These are phyloP conservation scores for Penicillium sp. DNA, from an alignment of 2,329 filamentous ascomycete genomes.

Conservation along the genomic window DNA sequence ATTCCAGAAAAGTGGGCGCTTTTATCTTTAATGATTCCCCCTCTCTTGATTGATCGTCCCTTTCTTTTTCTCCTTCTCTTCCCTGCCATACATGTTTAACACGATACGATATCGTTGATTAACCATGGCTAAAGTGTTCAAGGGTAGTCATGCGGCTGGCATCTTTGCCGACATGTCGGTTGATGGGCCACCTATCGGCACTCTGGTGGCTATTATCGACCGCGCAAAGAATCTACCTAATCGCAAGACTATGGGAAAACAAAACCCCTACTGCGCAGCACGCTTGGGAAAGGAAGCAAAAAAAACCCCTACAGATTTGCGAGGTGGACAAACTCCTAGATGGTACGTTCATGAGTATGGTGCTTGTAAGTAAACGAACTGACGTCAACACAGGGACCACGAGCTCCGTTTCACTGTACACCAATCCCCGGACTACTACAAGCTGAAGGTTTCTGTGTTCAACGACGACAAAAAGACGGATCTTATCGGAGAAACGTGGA, in stretches of 20 bases:
- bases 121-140: conserved; percentile 51
- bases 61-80: background rate
- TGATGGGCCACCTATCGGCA: conserved; percentile 91
- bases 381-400: conserved; percentile 71
- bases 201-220: conserved; percentile 87
- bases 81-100: background rate
- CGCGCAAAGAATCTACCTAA: conserved; percentile 97
- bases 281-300: conserved; percentile 94
- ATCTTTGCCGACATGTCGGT: conserved; percentile 94
- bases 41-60: conserved; percentile 3
- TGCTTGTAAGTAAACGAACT: background rate
- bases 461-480: conserved; percentile 99
- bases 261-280: conserved; percentile 95
- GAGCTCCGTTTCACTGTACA: conserved; percentile 95
- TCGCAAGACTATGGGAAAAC: conserved; percentile 95
- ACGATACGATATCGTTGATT: background rate
- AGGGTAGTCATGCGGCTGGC: conserved; percentile 77
- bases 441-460: conserved; percentile 92
- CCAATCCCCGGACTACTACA: conserved; percentile 94
- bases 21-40: conserved; percentile 11
- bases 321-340: conserved; percentile 91
- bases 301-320: conserved; percentile 91
- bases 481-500: conserved; percentile 90
- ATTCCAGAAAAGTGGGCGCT: conserved; percentile 18
- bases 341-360: conserved; percentile 61